Percentiles rank a stretch among this genome's conserved stretches.
Evolutionary conservation across 331 rosid species (phyloP).

Genomic region (Prunus yedoensis): DNA sequence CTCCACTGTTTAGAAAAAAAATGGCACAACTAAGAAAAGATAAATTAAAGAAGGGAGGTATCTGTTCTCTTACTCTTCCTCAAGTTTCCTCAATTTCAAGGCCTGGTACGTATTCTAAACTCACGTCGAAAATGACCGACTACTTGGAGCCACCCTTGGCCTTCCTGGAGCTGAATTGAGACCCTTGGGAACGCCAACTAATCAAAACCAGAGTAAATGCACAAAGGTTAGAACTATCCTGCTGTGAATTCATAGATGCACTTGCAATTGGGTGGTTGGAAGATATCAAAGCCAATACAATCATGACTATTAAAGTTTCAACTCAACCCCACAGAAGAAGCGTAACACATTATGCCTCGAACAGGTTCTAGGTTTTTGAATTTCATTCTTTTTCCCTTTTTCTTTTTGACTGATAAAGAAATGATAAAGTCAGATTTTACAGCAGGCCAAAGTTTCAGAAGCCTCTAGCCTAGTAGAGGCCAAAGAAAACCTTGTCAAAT

Average conservation of each 20-base stretch:
- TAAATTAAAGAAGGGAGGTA: background rate
- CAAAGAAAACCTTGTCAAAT: background rate
- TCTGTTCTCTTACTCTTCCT: conserved; percentile 47
- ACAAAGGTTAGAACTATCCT: background rate
- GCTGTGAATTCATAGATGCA: background rate
- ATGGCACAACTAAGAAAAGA: background rate
- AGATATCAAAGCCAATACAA: background rate
- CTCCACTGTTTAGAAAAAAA: background rate
- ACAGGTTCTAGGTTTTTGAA: background rate
- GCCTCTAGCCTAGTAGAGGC: background rate
- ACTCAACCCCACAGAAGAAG: background rate
- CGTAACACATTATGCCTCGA: background rate
- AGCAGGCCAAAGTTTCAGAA: background rate
- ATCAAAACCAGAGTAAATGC: conserved; percentile 7
- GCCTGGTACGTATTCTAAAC: conserved; percentile 85
- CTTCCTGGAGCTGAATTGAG: conserved; percentile 96
- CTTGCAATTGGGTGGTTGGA: background rate
- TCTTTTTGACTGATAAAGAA: background rate
- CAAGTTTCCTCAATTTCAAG: conserved; percentile 66
- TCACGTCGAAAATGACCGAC: conserved; percentile 90
- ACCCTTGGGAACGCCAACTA: conserved; percentile 94
- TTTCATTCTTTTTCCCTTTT: background rate
- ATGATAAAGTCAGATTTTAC: background rate
- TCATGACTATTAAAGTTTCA: background rate
- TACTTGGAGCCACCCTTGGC: conserved; percentile 93